A percentile compares a stretch with the other conserved stretches of the same genome.
phyloP scores from a whole-genome alignment of 2,329 filamentous ascomycete species.

The Venturiaceae sp. region DNA sequence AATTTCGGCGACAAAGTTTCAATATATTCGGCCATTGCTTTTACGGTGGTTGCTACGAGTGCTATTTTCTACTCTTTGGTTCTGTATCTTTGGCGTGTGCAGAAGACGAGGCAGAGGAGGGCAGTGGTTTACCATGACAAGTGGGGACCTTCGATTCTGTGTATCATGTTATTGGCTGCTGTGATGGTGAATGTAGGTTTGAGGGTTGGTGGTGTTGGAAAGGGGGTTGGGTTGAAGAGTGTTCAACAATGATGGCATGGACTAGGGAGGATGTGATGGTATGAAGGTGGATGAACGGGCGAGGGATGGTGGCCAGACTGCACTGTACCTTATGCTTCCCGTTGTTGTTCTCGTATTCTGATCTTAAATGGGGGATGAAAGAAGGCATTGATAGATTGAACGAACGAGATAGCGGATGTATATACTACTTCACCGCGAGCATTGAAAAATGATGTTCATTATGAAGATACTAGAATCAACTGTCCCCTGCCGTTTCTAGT shows the following conservation, averaged over 20 bases:
- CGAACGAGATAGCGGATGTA: not conserved
- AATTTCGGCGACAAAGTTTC: slow-evolving; percentile 20
- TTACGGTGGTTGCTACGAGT: slow-evolving; percentile 70
- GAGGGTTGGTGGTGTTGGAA: slow-evolving; percentile 50
- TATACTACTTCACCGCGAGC: not conserved
- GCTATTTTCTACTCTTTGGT: slow-evolving; percentile 75
- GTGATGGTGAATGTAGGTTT: slow-evolving; percentile 73
- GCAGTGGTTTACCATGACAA: slow-evolving; percentile 90
- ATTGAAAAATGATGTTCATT: too few species aligned
- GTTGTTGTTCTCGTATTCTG: not conserved
- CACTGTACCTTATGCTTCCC: not conserved
- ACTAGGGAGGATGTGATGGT: not conserved
- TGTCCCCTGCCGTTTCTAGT: too few species aligned
- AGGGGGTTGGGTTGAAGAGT: slow-evolving; percentile 31
- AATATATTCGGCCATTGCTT: slow-evolving; percentile 50
- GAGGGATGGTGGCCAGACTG: not conserved
- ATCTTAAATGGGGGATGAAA: not conserved
- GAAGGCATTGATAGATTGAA: not conserved
- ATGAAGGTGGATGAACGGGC: too few species aligned
- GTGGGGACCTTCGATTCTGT: slow-evolving; percentile 73
- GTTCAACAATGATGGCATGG: not conserved
- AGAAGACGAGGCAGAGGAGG: slow-evolving; percentile 70
- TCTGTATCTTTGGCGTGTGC: slow-evolving; percentile 81
- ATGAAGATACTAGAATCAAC: too few species aligned
- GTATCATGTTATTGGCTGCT: slow-evolving; percentile 61